Evolutionary conservation across 2,329 filamentous ascomycete species (phyloP).

Genomic region (Fusarium heterosporum): DNA sequence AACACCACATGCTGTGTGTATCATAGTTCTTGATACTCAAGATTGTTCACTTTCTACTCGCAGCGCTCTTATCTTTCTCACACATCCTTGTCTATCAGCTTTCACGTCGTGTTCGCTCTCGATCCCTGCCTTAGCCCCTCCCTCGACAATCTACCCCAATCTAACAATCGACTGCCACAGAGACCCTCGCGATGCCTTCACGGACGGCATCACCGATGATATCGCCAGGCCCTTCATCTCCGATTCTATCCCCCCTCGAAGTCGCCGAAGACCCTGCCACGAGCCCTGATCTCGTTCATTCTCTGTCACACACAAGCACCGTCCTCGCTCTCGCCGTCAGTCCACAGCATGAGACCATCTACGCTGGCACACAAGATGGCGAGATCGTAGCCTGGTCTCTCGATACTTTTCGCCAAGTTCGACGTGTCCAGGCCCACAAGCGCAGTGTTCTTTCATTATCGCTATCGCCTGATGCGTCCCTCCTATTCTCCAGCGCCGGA

Average conservation of each 20-base stretch:
- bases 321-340: constrained; percentile 87
- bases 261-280: constrained; percentile 40
- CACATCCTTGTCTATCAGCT: background rate
- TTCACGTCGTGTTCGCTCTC: background rate
- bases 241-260: constrained; percentile 44
- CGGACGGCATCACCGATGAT: constrained; percentile 41
- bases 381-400: constrained; percentile 94
- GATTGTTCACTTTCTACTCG: background rate
- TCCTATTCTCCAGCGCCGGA: constrained; percentile 92
- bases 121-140: constrained; percentile 21
- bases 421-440: constrained; percentile 87
- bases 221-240: constrained; percentile 40
- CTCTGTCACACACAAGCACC: constrained; percentile 80
- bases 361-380: constrained; percentile 91
- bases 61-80: fast-evolving
- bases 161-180: constrained; percentile 25
- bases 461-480: constrained; percentile 77
- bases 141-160: background rate
- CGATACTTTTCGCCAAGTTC: constrained; percentile 83
- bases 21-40: background rate
- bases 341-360: constrained; percentile 81
- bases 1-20: background rate
- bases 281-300: constrained; percentile 76
- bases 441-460: constrained; percentile 89
- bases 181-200: constrained; percentile 41